Base-by-base conservation (phyloP, 2,329 filamentous ascomycete species). In the Shiraia sp. region DNA sequence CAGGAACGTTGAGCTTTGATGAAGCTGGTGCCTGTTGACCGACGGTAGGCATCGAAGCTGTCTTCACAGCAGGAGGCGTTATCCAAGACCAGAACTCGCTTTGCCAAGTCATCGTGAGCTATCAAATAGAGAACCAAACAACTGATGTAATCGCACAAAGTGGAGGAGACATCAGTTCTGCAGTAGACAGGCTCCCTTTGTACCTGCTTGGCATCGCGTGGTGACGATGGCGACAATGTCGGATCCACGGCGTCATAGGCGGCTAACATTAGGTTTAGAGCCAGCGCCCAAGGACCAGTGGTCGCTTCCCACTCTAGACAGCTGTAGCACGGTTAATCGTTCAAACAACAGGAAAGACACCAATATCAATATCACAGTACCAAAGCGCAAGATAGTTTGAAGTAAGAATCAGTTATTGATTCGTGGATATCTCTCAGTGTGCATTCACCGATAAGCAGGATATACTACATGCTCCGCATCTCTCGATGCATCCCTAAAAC, bases 11-110 rank as follows among this genome's bases (percentile, higher is more conserved):
- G 5, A 88, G 69, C 45, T 75, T 73, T 17, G 72, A 51, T 19
- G 79, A 75, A 5, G 72, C 72, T 1, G 84, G 85, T 1, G 83
- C 83, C 47, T 74, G 71, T 24, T 74, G 64, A 47, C 81, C 82
- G 22, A 82, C 69, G 37, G 73, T 63, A 8, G 82, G 83, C 9
- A 72, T 56, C 1, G 75, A 65, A 4, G 73, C 70, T 9, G 51
- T 52, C 10, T 57, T 32, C 26, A 64, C 37, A 29, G 44, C 46
- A 13, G 52, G 45, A 42, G 70, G 69, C 3, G 63, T 63, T 49
- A 69, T 65, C 72, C 72, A 75, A 37, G 72, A 75, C 43, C 53
- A 55, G 36, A 74, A 57, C 45, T 75, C 73, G 49, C 65, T 65
- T 42, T 63, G 59, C 51, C 66, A 68, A 33, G 65, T 65, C 69